These are phyloP conservation scores for Triticum turgidum DNA, from an alignment of 176 grass and related monocot genomes.

Conservation along the genomic window DNA sequence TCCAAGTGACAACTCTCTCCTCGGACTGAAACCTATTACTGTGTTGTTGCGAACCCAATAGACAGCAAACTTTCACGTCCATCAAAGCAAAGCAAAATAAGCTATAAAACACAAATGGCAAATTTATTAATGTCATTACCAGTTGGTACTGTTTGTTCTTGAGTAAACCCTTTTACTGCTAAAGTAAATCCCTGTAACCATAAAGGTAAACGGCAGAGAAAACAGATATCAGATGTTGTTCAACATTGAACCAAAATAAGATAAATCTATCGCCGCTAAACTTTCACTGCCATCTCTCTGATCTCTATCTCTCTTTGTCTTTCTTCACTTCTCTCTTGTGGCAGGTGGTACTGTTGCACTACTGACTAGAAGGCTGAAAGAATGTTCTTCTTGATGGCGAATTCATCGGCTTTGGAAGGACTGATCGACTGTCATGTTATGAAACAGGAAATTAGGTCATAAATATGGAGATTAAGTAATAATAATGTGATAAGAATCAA, in stretches of 20 bases:
- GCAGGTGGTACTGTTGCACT: conserved; percentile 1
- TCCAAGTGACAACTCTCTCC: not conserved
- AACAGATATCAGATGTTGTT: not conserved
- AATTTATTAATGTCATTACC: conserved; percentile 31
- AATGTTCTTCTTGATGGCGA: conserved; percentile 97
- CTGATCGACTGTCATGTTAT: conserved; percentile 62
- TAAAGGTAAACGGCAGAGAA: not conserved
- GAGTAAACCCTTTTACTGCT: conserved; percentile 4
- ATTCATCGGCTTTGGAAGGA: conserved; percentile 82
- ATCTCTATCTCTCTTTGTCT: not conserved
- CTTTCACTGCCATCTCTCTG: conserved; percentile 22
- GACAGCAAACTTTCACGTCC: not conserved
- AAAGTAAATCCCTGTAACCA: conserved; percentile 16
- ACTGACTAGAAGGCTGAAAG: conserved; percentile 49
- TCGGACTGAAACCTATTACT: not conserved
- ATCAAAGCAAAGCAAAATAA: not conserved
- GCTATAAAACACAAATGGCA: not conserved
- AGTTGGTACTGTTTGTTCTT: conserved; percentile 8
- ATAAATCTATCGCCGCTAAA: conserved; percentile 7
- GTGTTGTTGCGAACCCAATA: too few species aligned
- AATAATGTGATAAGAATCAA: not conserved
- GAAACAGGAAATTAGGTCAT: conserved; percentile 25
- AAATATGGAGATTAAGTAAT: not conserved
- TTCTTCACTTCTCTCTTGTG: not conserved
- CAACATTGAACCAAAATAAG: not conserved